Base-by-base conservation (phyloP, 345 rosid species). In the Fremontodendron californicum region DNA sequence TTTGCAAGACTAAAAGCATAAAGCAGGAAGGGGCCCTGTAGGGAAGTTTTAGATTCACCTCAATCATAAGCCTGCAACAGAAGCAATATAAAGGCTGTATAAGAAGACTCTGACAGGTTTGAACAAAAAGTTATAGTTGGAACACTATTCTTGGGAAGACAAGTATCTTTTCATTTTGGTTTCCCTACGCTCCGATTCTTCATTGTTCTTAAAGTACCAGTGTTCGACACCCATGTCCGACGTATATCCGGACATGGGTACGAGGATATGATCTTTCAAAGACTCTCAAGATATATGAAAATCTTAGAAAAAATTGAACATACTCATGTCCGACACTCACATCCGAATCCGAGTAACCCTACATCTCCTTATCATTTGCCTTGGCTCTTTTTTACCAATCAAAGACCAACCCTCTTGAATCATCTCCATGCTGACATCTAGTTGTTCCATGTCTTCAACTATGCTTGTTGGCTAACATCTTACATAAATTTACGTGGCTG, bases 41-140 rank as follows among this genome's bases (percentile, higher is more conserved):
- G 86, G 87, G 87, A 82, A 82, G 86, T 27, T 71, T 73, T 71
- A 77, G 88, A 86, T 89, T 85, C 89, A 88, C 49, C 77, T 77
- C 88, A 84, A 84, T 83, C 84, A 80, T 86, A 78, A 81, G 81
- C 87, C 75, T 89, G 84, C 68, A 70, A 80, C 60, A 40, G 85
- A 88, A 84, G 92, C 88, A 89, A 81, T 75, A 77, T 73, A 82
- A 84, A 88, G 90, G 88, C 84, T 85, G 86, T 79, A 77, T 81
- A 80, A 81, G 85, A 89, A 86, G 87, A 87, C 86, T 82, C 89
- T 88, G 91, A 87, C 92, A 90, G 86, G 89, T 90, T 92, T 88
- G 97, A 93, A 88, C 89, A 86, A 82, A 93, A 89, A 89, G 91
- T 76, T 79, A 71, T 60, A 81, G 87, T 89, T 87, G 90, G 83